A percentile compares a stretch with the other conserved stretches of the same genome.
phyloP scores from a whole-genome alignment of 192 early-diverging fungal genomes.

The Dissophora globulifera region DNA sequence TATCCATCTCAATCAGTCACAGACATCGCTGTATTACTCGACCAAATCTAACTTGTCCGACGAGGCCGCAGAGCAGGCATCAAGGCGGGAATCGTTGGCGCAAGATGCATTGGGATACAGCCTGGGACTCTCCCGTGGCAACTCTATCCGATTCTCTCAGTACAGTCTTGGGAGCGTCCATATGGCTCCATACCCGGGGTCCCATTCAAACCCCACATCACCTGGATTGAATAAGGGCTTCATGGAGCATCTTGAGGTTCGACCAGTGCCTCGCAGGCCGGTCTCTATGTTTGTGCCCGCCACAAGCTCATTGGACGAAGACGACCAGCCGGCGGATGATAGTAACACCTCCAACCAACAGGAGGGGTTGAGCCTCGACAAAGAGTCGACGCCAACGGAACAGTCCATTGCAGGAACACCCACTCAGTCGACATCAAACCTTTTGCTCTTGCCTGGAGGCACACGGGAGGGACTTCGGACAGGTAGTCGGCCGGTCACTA shows the following conservation, averaged over 20 bases:
- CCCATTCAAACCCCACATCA: constrained; percentile 11
- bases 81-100: constrained; percentile 19
- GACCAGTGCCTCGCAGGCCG: constrained; percentile 7
- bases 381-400: not conserved
- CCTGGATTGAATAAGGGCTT: constrained; percentile 5
- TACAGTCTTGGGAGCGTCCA: constrained; percentile 31
- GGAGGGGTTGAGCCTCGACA: not conserved
- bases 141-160: constrained; percentile 35
- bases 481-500: constrained; percentile 14
- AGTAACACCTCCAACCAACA: not conserved
- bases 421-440: not conserved
- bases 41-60: constrained; percentile 37
- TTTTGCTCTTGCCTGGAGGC: not conserved
- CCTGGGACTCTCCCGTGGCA: constrained; percentile 27
- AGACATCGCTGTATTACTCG: constrained; percentile 45
- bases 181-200: not conserved
- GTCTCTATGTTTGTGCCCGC: constrained; percentile 20
- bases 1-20: constrained; percentile 37
- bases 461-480: not conserved
- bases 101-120: constrained; percentile 37
- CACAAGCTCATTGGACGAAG: not conserved
- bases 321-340: not conserved
- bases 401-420: not conserved
- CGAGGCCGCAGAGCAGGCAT: constrained; percentile 22
- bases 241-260: not conserved